Base-by-base conservation (phyloP, 305 asterid genomes). In the Fraxinus greggii region DNA sequence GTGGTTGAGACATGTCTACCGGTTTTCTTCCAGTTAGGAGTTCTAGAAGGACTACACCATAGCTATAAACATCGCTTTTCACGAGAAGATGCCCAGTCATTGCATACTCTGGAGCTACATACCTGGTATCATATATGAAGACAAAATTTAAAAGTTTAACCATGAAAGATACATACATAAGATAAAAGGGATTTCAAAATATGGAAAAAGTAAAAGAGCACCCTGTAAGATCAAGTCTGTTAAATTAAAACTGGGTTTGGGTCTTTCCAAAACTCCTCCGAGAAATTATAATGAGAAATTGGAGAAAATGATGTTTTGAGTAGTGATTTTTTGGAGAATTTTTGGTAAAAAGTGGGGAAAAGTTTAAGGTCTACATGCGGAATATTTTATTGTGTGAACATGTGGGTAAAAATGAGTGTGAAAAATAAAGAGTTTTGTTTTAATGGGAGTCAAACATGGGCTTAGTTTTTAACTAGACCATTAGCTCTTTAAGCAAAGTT, bases 61-160 rank as follows among this genome's bases (percentile, higher is more conserved):
- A 94, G 91, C 98, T 94, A 90, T 94, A 97, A 7, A 94, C 98
- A 31, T 97, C 98, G 29, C 98, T 94, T 85, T 97, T 94, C 36
- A 97, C 98, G 2, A 97, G 96, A 72, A 97, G 98, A 89, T 97
- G 99, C 29, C 99, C 98, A 0, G 99, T 97, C 99, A 97, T 94
- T 81, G 99, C 98, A 72, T 97, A 97, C 89, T 97, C 99, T 15
- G 99, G 99, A 80, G 98, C 98, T 78, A 97, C 97, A 31, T 94
- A 96, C 90, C 98, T 94, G 87, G 81, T 23, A 80, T 12, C 36
- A 56, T 35, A 77, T 13, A 81, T 29, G 61, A 69, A 84, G 78
- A 13, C 29, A 72, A 83, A 73, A 59, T 69, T 80, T 59, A 82
- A 79, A 59, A 75, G 33, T 67, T 40, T 19, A 5, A 75, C 77